Evolutionary conservation across 768 basidiomycete species (phyloP).

Genomic region (Auriscalpium microsporum): DNA sequence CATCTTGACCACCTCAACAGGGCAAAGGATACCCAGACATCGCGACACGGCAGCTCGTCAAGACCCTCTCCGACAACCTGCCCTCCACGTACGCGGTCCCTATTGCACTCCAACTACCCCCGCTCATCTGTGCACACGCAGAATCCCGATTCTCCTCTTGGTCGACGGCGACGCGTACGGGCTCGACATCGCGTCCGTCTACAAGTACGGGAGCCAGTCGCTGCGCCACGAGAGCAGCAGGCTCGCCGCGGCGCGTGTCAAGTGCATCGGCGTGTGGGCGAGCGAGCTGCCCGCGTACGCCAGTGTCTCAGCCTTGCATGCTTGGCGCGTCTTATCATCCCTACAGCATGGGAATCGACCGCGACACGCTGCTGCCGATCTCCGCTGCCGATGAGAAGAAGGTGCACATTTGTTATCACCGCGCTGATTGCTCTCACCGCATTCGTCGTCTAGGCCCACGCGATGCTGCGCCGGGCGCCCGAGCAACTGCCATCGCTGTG

Average conservation of each 20-base stretch:
- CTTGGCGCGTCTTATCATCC: neutral
- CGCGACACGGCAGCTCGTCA: conserved; percentile 79
- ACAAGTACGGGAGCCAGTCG: conserved; percentile 67
- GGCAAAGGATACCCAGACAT: conserved; percentile 97
- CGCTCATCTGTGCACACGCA: conserved; percentile 22
- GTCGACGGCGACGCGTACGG: conserved; percentile 93
- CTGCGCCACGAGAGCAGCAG: conserved; percentile 65
- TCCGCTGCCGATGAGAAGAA: conserved; percentile 68
- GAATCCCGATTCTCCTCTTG: conserved; percentile 68
- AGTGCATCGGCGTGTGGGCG: conserved; percentile 74
- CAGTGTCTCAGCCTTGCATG: neutral
- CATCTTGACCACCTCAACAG: conserved; percentile 29
- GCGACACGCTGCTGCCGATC: conserved; percentile 59
- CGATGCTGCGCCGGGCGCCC: conserved; percentile 44
- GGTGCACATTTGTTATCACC: conserved; percentile 28
- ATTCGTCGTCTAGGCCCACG: conserved; percentile 39
- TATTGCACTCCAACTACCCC: neutral
- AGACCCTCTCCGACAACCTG: conserved; percentile 58
- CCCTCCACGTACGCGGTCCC: conserved; percentile 41
- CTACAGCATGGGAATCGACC: conserved; percentile 49
- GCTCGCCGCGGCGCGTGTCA: conserved; percentile 57
- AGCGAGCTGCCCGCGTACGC: conserved; percentile 60
- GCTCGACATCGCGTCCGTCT: conserved; percentile 84
- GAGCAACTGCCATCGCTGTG: conserved; percentile 46
- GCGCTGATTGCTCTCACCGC: neutral